Conservation (phyloP, 2,329 filamentous ascomycete genomes). For the Trichoderma oligosporum region DNA sequence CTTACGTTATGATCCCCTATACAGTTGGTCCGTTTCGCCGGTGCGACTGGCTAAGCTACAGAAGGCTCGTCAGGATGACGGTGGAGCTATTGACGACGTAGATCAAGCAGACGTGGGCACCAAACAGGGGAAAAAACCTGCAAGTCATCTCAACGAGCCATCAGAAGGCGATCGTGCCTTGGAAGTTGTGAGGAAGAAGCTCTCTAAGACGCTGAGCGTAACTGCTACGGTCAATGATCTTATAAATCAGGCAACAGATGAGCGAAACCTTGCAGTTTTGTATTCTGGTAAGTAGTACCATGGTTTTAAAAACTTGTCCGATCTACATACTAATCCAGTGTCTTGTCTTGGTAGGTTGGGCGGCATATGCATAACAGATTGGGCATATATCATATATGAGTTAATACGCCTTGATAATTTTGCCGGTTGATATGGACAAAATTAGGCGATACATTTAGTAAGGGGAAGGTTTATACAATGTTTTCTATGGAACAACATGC, state of each 20-base stretch:
- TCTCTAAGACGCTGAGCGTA: conserved; percentile 90
- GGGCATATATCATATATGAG: not conserved
- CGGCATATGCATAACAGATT: conserved; percentile 41
- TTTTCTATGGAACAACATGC: not conserved
- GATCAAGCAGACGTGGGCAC: conserved; percentile 41
- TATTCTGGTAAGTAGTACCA: conserved; percentile 65
- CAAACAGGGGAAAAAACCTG: conserved; percentile 36
- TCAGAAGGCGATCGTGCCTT: conserved; percentile 86
- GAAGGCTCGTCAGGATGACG: conserved; percentile 53
- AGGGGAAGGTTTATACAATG: not conserved
- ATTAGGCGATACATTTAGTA: not conserved
- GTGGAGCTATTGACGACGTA: conserved; percentile 36
- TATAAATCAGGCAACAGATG: conserved; percentile 93
- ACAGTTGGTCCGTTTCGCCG: conserved; percentile 87
- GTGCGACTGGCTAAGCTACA: conserved; percentile 62
- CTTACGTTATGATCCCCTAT: conserved; percentile 93
- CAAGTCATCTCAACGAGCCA: conserved; percentile 49
- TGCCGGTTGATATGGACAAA: not conserved
- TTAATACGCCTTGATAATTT: not conserved
- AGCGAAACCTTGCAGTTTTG: conserved; percentile 83
- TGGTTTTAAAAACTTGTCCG: not conserved
- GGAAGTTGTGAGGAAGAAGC: conserved; percentile 91
- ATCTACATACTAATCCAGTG: not conserved
- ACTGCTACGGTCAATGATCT: conserved; percentile 94
- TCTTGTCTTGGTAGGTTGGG: conserved; percentile 38